These are phyloP conservation scores for Lipomyces lipofer DNA, from an alignment of 805 yeast species.

Conservation along the genomic window DNA sequence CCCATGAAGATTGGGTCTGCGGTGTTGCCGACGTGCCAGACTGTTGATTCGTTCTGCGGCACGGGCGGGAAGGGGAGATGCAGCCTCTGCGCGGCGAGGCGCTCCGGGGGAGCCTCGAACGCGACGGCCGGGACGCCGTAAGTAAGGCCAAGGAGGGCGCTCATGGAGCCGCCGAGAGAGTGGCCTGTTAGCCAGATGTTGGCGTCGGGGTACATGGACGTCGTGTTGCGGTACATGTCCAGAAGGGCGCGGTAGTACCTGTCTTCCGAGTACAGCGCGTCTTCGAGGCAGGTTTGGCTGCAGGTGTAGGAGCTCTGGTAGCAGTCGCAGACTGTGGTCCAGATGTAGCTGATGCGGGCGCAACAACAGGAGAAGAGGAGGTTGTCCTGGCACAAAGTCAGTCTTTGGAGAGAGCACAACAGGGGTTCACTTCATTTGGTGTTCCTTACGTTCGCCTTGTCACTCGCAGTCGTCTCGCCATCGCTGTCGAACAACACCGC, in stretches of 20 bases:
- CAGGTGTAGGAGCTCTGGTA: conserved; percentile 81
- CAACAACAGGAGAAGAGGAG: conserved; percentile 92
- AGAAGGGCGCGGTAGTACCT: conserved; percentile 79
- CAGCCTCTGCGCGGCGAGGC: conserved; percentile 75
- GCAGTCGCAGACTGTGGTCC: conserved; percentile 97
- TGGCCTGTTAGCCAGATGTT: conserved; percentile 93
- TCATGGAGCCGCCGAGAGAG: conserved; percentile 88
- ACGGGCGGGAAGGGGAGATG: conserved; percentile 90
- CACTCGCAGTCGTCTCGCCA: conserved; percentile 76
- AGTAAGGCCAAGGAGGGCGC: conserved; percentile 82
- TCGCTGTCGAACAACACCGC: conserved; percentile 54
- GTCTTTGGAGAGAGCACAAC: too few species aligned
- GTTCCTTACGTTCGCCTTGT: conserved; percentile 63
- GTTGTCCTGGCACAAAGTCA: conserved; percentile 71
- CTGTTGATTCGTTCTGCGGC: conserved; percentile 72
- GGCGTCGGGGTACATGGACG: conserved; percentile 63
- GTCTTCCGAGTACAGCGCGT: conserved; percentile 72
- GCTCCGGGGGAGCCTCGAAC: conserved; percentile 92
- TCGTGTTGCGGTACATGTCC: conserved; percentile 76
- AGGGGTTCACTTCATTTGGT: too few species aligned
- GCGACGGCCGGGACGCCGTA: conserved; percentile 89
- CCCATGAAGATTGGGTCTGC: conserved; percentile 98
- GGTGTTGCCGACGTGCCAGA: conserved; percentile 96
- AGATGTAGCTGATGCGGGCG: conserved; percentile 86
- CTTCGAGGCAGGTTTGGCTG: conserved; percentile 83